These are phyloP conservation scores for Rubia occidens DNA, from an alignment of 305 asterid genomes.

Conservation along the genomic window DNA sequence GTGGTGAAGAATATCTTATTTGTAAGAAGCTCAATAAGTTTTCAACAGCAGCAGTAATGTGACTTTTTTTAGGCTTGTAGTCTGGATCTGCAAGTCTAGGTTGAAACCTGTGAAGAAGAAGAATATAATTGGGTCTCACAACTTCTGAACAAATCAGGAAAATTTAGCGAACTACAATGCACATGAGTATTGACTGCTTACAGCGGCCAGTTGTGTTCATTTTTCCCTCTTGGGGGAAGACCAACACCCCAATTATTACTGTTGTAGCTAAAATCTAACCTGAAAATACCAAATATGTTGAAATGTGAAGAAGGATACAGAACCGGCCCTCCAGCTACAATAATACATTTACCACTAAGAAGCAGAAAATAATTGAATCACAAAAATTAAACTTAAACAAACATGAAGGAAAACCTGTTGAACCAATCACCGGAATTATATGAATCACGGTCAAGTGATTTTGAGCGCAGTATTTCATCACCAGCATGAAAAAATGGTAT, in stretches of 20 bases:
- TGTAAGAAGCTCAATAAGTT: conserved; percentile 48
- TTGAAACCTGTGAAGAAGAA: conserved; percentile 47
- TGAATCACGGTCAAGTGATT: conserved; percentile 94
- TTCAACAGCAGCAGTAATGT: conserved; percentile 72
- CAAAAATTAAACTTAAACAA: conserved; percentile 13
- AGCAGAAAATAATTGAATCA: not conserved
- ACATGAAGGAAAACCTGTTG: conserved; percentile 56
- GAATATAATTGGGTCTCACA: not conserved
- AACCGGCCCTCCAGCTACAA: not conserved
- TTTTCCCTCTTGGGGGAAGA: conserved; percentile 87
- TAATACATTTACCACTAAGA: not conserved
- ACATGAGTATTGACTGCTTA: conserved; percentile 28
- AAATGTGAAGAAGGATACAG: not conserved
- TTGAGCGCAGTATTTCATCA: conserved; percentile 95
- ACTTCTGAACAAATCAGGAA: not conserved
- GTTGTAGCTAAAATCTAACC: conserved; percentile 87
- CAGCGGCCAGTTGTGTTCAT: conserved; percentile 78
- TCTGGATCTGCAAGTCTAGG: conserved; percentile 70
- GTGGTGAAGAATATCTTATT: conserved; percentile 92
- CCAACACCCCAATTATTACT: conserved; percentile 95
- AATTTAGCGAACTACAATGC: conserved; percentile 5
- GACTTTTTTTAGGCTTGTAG: conserved; percentile 59
- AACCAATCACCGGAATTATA: conserved; percentile 99
- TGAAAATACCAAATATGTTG: conserved; percentile 24
- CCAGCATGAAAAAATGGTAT: conserved; percentile 95